Evolutionary conservation across 169 alveolate genomes (phyloP).

Genomic region (Cryptosporidium ryanae): DNA sequence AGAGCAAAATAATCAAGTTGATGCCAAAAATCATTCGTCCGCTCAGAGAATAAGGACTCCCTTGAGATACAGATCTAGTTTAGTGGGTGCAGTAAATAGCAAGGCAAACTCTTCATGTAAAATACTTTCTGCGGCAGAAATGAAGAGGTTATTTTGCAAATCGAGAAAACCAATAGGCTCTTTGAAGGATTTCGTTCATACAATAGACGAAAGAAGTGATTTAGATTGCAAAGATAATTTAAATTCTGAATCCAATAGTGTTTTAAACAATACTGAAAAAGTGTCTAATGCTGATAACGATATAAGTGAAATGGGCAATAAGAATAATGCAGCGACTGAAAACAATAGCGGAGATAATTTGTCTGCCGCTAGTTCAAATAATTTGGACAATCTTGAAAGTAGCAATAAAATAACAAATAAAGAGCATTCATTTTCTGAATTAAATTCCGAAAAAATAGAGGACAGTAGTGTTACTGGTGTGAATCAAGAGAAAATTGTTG

Average conservation of each 20-base stretch:
- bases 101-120: conserved; percentile 40
- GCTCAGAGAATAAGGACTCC: conserved; percentile 55
- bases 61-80: conserved; percentile 59
- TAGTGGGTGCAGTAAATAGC: conserved; percentile 34
- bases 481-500: not conserved
- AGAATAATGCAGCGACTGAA: not conserved
- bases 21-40: not conserved
- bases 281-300: not conserved
- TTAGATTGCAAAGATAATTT: not conserved
- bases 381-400: not conserved
- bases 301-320: not conserved
- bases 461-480: not conserved
- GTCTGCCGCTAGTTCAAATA: not conserved
- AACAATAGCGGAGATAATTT: not conserved
- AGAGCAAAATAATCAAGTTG: not conserved
- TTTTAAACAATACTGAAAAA: not conserved
- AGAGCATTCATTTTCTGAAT: not conserved
- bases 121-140: conserved; percentile 71
- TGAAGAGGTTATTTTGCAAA: conserved; percentile 56
- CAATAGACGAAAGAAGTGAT: conserved; percentile 24
- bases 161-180: conserved; percentile 56
- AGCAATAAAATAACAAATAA: not conserved
- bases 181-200: conserved; percentile 45
- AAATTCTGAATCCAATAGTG: not conserved
- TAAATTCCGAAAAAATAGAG: not conserved